phyloP scores from a whole-genome alignment of 768 basidiomycete genomes.

The Hericium alpestre region DNA sequence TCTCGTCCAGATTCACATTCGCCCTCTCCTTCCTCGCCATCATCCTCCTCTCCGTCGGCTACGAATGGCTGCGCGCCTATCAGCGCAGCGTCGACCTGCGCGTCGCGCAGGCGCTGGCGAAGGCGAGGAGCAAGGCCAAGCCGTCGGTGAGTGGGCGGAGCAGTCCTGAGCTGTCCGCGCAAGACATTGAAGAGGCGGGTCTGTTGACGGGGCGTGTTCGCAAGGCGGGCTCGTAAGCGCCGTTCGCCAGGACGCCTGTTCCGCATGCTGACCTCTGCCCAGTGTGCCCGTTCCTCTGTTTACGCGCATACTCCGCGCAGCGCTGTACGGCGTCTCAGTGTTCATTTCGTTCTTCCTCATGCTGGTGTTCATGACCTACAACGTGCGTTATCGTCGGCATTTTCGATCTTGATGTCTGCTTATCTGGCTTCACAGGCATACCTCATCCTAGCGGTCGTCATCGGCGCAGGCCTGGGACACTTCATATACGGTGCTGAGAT shows the following conservation, averaged over 20 bases:
- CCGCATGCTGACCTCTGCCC: background rate
- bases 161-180: slow-evolving; percentile 26
- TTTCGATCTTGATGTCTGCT: background rate
- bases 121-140: slow-evolving; percentile 38
- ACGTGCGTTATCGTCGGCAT: slow-evolving; percentile 37
- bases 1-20: slow-evolving; percentile 45
- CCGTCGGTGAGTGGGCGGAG: slow-evolving; percentile 28
- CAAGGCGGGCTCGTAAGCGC: slow-evolving; percentile 17
- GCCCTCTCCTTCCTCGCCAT: slow-evolving; percentile 56
- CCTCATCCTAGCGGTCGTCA: slow-evolving; percentile 69
- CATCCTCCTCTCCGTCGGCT: slow-evolving; percentile 58
- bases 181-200: slow-evolving; percentile 41
- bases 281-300: slow-evolving; percentile 42
- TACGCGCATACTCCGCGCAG: slow-evolving; percentile 48
- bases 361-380: slow-evolving; percentile 96
- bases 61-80: slow-evolving; percentile 67
- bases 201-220: slow-evolving; percentile 39
- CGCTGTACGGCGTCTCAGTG: slow-evolving; percentile 64
- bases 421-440: slow-evolving; percentile 48
- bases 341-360: slow-evolving; percentile 85
- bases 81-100: slow-evolving; percentile 47
- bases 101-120: slow-evolving; percentile 40
- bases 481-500: slow-evolving; percentile 61
- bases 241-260: background rate
- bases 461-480: slow-evolving; percentile 78